Percentiles rank a stretch among this genome's conserved stretches.
Conservation (phyloP, 257 asterid genomes). For the Vinca minor region DNA sequence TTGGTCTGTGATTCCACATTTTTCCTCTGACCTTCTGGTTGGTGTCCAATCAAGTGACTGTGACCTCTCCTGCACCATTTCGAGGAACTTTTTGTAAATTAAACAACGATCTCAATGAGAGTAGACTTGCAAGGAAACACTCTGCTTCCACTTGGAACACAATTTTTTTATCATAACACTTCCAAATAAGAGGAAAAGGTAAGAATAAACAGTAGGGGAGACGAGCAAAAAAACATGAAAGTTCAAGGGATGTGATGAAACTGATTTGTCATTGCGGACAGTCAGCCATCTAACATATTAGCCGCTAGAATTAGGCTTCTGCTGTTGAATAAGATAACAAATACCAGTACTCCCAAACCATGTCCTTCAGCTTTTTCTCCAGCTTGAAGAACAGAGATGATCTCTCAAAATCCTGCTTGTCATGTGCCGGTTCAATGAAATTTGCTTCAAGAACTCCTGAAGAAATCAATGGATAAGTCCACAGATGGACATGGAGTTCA, state of each 20-base stretch:
- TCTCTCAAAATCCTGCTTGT: slow-evolving; percentile 95
- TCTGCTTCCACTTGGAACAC: neutral
- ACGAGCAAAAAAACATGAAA: neutral
- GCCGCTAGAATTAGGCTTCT: neutral
- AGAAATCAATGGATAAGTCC: slow-evolving; percentile 6
- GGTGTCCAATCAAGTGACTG: slow-evolving; percentile 58
- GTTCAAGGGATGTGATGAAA: neutral
- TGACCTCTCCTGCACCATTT: slow-evolving; percentile 52
- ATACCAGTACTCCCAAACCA: slow-evolving; percentile 81
- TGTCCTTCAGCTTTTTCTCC: slow-evolving; percentile 69
- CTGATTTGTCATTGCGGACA: neutral
- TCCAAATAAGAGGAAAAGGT: neutral
- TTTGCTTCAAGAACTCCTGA: slow-evolving; percentile 92
- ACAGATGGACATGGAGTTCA: neutral
- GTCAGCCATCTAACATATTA: neutral
- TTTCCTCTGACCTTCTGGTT: slow-evolving; percentile 28
- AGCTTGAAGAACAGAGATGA: slow-evolving; percentile 58
- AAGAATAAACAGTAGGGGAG: neutral
- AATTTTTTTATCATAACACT: neutral
- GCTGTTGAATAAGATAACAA: neutral
- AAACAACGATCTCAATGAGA: neutral
- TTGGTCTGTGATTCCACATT: slow-evolving; percentile 27
- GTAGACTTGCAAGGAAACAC: neutral
- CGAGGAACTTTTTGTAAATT: neutral
- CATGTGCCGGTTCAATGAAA: slow-evolving; percentile 94